phyloP scores from a whole-genome alignment of 176 grass and related monocot species.

The Puccinellia tenuiflora region DNA sequence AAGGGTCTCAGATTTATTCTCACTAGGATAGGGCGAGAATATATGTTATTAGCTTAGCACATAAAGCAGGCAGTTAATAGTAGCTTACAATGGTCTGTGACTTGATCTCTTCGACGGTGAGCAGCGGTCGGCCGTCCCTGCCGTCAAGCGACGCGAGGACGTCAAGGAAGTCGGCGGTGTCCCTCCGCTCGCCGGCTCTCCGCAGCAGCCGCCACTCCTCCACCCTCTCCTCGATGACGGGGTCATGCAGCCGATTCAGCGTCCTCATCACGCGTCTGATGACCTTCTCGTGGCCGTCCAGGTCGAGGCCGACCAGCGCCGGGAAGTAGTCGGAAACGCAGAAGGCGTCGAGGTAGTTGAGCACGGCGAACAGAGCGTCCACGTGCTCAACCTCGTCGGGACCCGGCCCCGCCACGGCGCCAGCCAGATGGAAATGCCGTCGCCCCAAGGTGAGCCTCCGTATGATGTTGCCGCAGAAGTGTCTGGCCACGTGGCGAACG shows the following conservation, averaged over 20 bases:
- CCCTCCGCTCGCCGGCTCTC: not conserved
- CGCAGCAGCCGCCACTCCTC: constrained; percentile 33
- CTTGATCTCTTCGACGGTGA: constrained; percentile 40
- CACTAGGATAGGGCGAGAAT: too few relatives aligned
- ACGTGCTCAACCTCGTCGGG: constrained; percentile 39
- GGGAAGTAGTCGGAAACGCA: constrained; percentile 52
- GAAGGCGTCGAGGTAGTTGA: constrained; percentile 34
- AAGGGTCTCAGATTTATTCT: too few relatives aligned
- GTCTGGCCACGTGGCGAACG: constrained; percentile 20
- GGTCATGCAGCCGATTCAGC: constrained; percentile 30
- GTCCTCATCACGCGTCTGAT: constrained; percentile 7
- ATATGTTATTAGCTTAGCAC: too few relatives aligned
- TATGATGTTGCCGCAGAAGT: constrained; percentile 43
- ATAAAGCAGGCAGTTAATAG: too few relatives aligned
- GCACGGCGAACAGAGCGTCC: constrained; percentile 22
- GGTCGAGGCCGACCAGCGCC: constrained; percentile 26
- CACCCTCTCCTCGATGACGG: constrained; percentile 11
- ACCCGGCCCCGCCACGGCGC: not conserved
- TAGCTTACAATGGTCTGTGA: constrained; percentile 31
- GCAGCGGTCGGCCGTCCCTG: not conserved
- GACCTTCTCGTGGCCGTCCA: constrained; percentile 44
- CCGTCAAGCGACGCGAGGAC: constrained; percentile 25
- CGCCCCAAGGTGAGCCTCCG: constrained; percentile 35
- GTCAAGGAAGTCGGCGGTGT: constrained; percentile 36
- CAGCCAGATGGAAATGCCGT: constrained; percentile 5